A percentile compares a stretch with the other conserved stretches of the same genome.
phyloP scores from a whole-genome alignment of 164 flowering plant species.

The Vitis rotundifolia region DNA sequence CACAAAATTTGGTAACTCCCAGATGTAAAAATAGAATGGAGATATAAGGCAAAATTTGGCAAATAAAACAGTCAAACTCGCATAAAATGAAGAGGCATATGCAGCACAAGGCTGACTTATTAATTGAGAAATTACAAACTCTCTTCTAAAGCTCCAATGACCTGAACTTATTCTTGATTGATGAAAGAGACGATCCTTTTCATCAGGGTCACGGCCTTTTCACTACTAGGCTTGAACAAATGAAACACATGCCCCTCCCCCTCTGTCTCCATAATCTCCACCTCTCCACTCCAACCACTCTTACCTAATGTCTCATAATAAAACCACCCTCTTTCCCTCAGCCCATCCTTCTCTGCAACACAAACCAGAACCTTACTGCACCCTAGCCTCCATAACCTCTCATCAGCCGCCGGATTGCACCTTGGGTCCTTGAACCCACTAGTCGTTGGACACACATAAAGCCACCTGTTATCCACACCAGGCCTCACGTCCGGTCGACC shows the following conservation, averaged over 20 bases:
- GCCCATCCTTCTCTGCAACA: neutral
- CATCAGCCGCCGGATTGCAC: neutral
- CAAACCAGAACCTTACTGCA: neutral
- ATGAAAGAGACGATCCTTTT: neutral
- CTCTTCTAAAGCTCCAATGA: too few relatives aligned
- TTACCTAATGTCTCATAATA: neutral
- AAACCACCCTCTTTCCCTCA: neutral
- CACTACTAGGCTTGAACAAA: neutral
- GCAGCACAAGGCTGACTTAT: too few relatives aligned
- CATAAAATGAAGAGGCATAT: too few relatives aligned
- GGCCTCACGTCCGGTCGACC: neutral
- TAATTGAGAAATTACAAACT: too few relatives aligned
- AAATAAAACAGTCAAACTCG: too few relatives aligned
- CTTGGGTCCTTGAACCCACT: neutral
- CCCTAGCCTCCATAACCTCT: neutral
- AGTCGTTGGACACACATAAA: neutral
- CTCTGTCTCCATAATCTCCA: neutral
- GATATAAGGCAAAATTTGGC: too few relatives aligned
- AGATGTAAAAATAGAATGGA: too few relatives aligned
- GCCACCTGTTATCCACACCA: neutral
- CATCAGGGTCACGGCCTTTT: neutral
- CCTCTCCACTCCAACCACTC: neutral
- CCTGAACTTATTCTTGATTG: neutral
- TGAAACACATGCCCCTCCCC: conserved; percentile 1
- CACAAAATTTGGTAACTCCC: too few relatives aligned